Percentiles rank a stretch among this genome's conserved stretches.
Conservation (phyloP, 139 green algal species). For the Chlamydomonas schloesseri region DNA sequence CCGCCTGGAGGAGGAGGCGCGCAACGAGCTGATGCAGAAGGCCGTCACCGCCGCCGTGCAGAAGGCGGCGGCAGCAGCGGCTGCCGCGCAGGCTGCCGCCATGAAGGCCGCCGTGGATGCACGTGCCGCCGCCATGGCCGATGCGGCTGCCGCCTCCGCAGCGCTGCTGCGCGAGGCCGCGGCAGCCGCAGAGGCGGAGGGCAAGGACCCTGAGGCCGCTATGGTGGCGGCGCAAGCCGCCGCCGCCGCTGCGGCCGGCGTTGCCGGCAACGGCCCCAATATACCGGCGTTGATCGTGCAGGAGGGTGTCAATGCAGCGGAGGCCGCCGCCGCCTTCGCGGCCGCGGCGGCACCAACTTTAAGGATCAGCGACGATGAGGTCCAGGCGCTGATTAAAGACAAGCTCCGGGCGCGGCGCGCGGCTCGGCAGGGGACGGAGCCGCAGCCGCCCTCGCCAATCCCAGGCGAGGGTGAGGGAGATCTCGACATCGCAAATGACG, state of each 20-base stretch:
- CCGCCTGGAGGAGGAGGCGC: constrained; percentile 31
- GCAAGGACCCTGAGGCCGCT: neutral
- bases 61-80: neutral
- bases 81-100: neutral
- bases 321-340: constrained; percentile 21
- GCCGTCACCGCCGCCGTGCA: neutral
- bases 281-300: neutral
- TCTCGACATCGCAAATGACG: neutral
- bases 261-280: neutral
- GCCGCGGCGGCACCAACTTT: constrained; percentile 11
- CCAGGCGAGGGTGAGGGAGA: neutral
- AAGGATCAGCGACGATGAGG: constrained; percentile 9
- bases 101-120: neutral
- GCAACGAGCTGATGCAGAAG: constrained; percentile 34
- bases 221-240: neutral
- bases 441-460: neutral
- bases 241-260: neutral
- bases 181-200: no score
- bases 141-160: no score
- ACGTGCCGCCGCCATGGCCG: no score
- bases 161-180: no score
- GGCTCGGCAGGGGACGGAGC: neutral
- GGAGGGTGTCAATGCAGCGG: neutral
- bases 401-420: neutral
- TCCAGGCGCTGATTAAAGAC: constrained; percentile 16